phyloP scores from a whole-genome alignment of 345 rosid species.

The Hirschfeldia incana region DNA sequence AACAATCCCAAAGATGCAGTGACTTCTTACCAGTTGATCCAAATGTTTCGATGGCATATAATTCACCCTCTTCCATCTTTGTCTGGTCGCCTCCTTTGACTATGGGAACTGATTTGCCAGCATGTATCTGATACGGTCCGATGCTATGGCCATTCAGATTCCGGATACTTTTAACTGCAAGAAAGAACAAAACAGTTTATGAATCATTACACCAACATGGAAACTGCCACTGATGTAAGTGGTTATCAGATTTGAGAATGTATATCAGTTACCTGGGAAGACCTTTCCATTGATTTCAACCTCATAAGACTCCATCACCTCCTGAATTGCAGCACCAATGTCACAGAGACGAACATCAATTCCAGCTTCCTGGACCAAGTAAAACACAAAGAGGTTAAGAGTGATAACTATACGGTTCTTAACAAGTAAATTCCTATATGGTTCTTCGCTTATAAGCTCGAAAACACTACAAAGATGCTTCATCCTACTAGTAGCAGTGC shows the following conservation, averaged over 20 bases:
- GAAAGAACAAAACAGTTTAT: neutral
- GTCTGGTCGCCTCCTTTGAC: slow-evolving; percentile 98
- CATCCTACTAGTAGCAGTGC: neutral
- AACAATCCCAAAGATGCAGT: neutral
- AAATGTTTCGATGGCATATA: slow-evolving; percentile 91
- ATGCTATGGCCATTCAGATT: slow-evolving; percentile 95
- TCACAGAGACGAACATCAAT: slow-evolving; percentile 96
- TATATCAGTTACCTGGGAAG: slow-evolving; percentile 62
- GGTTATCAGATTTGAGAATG: neutral
- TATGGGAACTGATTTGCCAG: slow-evolving; percentile 92
- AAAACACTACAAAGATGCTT: neutral
- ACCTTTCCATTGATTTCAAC: slow-evolving; percentile 96
- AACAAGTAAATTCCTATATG: neutral
- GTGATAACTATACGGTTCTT: neutral
- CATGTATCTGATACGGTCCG: slow-evolving; percentile 90
- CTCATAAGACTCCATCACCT: slow-evolving; percentile 97
- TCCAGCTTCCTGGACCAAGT: slow-evolving; percentile 71
- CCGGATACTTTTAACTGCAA: slow-evolving; percentile 86
- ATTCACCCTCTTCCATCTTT: slow-evolving; percentile 98
- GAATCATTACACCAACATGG: no score
- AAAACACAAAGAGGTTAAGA: neutral
- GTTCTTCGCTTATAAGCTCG: neutral
- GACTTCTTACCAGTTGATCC: slow-evolving; percentile 74
- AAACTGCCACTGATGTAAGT: no score
- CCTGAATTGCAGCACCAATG: slow-evolving; percentile 98